Evolutionary conservation across 2,329 filamentous ascomycete species (phyloP), one percentile per base, ranked within the genome.

Genomic region (Aspergillus sp.): DNA sequence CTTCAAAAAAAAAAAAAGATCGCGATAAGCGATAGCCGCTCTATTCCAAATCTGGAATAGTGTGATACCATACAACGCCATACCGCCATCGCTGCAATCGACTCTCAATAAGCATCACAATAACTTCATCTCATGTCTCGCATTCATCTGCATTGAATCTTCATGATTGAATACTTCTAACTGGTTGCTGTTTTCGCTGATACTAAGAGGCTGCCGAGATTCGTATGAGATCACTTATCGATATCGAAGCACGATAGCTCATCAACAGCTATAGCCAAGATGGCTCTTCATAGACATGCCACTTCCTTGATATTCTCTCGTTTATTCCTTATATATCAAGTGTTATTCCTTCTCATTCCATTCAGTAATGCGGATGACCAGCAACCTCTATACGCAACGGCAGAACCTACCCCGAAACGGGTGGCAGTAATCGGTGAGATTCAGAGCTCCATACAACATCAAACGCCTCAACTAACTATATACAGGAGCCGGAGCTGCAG

Each of bases 401-500:
- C 49, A 17, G 49, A 56, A 46, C 43, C 47, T 19, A 25, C 51
- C 15, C 53, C 61, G 1, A 68, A 63, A 43, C 56, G 60, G 45
- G 62, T 69, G 15, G 66, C 66, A 48, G 51, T 69, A 41, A 64
- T 69, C 44, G 66, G 66, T 68, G 57, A 43, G 56, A 42, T 22
- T 27, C 33, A n/a, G 15, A n/a, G 15, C 22, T 27, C 30, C 41
- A 47, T 35, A 54, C 27, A 19, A 22, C 7, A 12, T 4, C 15
- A 39, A 19, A 1, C 32, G 42, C n/a, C n/a, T 7, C 17, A 30
- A 38, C 43, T 54, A 37, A 58, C 46, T 19, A 19, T 23, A 7
- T 32, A 32, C 53, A 95, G 91, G 93, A 52, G 91, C 91, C 57
- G 93, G 93, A 42, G 85, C 93, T 39, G 91, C 83, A 25, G 93